Evolutionary conservation across 305 asterid species (phyloP).

Genomic region (Ilex paraguariensis): DNA sequence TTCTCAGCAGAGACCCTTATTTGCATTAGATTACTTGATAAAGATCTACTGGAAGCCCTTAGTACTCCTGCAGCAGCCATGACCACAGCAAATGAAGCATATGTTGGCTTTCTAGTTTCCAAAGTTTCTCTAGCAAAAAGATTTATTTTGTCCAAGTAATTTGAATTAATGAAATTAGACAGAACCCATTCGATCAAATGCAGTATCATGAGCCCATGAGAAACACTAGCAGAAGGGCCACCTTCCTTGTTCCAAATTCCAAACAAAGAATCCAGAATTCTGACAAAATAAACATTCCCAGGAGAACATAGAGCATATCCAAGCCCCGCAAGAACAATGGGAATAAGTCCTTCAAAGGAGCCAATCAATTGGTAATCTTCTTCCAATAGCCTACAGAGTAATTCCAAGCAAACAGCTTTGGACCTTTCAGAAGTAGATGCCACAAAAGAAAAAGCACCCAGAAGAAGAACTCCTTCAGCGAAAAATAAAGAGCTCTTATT

Average conservation of each 20-base stretch:
- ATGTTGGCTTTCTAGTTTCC: constrained; percentile 36
- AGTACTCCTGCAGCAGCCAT: constrained; percentile 83
- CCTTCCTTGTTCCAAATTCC: constrained; percentile 57
- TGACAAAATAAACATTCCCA: constrained; percentile 32
- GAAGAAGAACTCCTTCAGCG: constrained; percentile 73
- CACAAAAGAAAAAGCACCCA: constrained; percentile 67
- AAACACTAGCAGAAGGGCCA: constrained; percentile 41
- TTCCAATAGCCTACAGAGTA: constrained; percentile 55
- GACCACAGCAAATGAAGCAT: constrained; percentile 54
- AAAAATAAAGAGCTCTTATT: constrained; percentile 38
- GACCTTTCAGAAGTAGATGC: constrained; percentile 57
- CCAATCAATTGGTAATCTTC: constrained; percentile 37
- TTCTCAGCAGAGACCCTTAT: constrained; percentile 49
- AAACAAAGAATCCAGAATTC: constrained; percentile 44
- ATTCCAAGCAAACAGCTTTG: constrained; percentile 58
- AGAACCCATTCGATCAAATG: constrained; percentile 85
- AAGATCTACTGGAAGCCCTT: constrained; percentile 65
- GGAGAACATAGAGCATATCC: constrained; percentile 81
- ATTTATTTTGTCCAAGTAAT: constrained; percentile 45
- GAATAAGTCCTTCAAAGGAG: constrained; percentile 45
- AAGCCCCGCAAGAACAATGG: constrained; percentile 61
- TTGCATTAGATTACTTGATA: constrained; percentile 43
- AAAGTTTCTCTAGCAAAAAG: constrained; percentile 33
- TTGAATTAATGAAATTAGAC: constrained; percentile 43
- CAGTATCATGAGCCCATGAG: constrained; percentile 72